phyloP scores from a whole-genome alignment of 2,329 filamentous ascomycete species.

The Talaromyces islandicus region DNA sequence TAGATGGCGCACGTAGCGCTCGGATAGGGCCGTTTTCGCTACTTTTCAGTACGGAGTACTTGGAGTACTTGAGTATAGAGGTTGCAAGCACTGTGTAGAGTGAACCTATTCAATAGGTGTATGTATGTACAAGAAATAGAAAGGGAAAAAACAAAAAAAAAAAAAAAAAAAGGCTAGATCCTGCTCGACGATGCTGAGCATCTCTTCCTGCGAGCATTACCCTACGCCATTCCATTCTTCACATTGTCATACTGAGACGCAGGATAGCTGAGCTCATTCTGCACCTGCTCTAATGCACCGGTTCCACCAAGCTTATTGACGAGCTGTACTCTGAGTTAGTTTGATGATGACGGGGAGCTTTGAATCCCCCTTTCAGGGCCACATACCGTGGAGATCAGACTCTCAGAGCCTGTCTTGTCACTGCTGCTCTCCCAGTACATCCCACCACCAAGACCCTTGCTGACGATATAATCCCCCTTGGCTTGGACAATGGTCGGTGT shows the following conservation, averaged over 20 bases:
- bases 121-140: neutral
- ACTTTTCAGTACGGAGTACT: neutral
- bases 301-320: constrained; percentile 27
- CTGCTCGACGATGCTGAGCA: no score
- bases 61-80: neutral
- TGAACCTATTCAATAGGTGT: neutral
- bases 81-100: neutral
- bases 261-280: constrained; percentile 48
- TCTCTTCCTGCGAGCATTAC: neutral
- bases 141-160: no score
- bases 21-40: neutral
- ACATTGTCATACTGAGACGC: constrained; percentile 51
- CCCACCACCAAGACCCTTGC: constrained; percentile 67
- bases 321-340: constrained; percentile 18
- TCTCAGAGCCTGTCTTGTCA: constrained; percentile 60
- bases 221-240: constrained; percentile 24
- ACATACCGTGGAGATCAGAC: constrained; percentile 57
- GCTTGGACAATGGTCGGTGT: constrained; percentile 50
- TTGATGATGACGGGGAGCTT: neutral
- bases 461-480: constrained; percentile 62
- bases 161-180: neutral
- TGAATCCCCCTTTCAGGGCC: neutral
- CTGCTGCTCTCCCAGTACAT: constrained; percentile 96
- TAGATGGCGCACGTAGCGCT: neutral
- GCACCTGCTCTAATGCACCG: constrained; percentile 36